Evolutionary conservation across 441 rosid genomes (phyloP).

Genomic region (Jatropha podagrica): DNA sequence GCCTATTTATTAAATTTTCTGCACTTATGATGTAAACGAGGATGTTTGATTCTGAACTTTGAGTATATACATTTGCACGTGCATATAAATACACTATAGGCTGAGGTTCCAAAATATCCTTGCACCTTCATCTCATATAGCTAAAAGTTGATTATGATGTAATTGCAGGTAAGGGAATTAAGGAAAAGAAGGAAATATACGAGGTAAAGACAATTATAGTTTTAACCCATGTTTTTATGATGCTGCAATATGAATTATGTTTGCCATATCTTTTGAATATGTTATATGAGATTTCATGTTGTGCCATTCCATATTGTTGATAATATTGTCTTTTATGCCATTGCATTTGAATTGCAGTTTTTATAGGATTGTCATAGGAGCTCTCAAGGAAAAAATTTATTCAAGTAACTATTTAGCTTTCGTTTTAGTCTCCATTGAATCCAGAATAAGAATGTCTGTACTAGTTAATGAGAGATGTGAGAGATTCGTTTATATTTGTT

Average conservation of each 20-base stretch:
- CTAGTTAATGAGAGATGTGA: background rate
- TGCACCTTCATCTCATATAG: background rate
- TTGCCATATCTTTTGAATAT: background rate
- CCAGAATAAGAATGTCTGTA: background rate
- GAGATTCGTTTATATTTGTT: no score
- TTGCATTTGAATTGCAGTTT: background rate
- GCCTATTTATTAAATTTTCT: background rate
- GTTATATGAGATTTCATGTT: background rate
- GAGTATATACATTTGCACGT: background rate
- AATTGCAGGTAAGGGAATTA: conserved; percentile 36
- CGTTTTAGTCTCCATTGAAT: background rate
- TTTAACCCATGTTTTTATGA: conserved; percentile 8
- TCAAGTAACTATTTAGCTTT: background rate
- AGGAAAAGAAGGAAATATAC: conserved; percentile 30
- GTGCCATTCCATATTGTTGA: background rate
- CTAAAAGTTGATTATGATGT: conserved; percentile 12
- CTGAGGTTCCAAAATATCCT: background rate
- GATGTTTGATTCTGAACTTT: conserved; percentile 7
- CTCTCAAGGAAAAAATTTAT: background rate
- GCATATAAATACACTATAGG: background rate
- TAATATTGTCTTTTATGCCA: background rate
- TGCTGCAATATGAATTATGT: conserved; percentile 2
- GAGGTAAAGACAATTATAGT: conserved; percentile 36
- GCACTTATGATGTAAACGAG: background rate
- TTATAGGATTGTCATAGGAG: background rate